phyloP scores from a whole-genome alignment of 2,329 filamentous ascomycete genomes.

The Didymella pomorum region DNA sequence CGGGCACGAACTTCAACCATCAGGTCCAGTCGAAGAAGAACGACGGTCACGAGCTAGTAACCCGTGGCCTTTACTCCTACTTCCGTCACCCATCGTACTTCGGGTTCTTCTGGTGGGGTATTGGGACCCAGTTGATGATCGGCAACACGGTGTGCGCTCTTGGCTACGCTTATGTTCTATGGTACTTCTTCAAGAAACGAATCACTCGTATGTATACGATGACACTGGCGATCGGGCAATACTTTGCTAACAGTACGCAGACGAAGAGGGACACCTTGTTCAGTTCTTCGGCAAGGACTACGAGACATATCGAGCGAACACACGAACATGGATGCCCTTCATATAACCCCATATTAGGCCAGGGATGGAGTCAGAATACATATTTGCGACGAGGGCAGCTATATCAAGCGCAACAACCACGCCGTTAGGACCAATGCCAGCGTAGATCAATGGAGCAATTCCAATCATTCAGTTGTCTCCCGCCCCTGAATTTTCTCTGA shows the following conservation, averaged over 20 bases:
- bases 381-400: not conserved
- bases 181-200: slow-evolving; percentile 80
- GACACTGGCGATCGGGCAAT: not conserved
- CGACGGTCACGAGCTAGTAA: slow-evolving; percentile 81
- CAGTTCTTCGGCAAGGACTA: slow-evolving; percentile 89
- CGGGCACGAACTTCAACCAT: slow-evolving; percentile 89
- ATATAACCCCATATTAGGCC: slow-evolving; percentile 53
- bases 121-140: slow-evolving; percentile 91
- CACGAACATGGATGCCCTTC: slow-evolving; percentile 83
- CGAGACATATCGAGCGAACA: slow-evolving; percentile 72
- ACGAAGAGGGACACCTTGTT: slow-evolving; percentile 80
- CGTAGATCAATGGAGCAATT: not conserved
- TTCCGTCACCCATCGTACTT: slow-evolving; percentile 93
- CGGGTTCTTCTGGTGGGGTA: slow-evolving; percentile 97
- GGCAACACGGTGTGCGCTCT: slow-evolving; percentile 83
- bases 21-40: slow-evolving; percentile 75
- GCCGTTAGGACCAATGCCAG: not conserved
- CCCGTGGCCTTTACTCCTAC: slow-evolving; percentile 76
- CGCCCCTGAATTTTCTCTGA: not conserved
- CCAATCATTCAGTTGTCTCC: not conserved
- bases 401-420: not conserved
- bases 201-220: slow-evolving; percentile 65
- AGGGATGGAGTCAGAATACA: not conserved
- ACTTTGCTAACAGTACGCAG: slow-evolving; percentile 46
- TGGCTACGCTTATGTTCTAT: slow-evolving; percentile 77